These are phyloP conservation scores for Urtica urens DNA, from an alignment of 306 rosid species.

Conservation along the genomic window DNA sequence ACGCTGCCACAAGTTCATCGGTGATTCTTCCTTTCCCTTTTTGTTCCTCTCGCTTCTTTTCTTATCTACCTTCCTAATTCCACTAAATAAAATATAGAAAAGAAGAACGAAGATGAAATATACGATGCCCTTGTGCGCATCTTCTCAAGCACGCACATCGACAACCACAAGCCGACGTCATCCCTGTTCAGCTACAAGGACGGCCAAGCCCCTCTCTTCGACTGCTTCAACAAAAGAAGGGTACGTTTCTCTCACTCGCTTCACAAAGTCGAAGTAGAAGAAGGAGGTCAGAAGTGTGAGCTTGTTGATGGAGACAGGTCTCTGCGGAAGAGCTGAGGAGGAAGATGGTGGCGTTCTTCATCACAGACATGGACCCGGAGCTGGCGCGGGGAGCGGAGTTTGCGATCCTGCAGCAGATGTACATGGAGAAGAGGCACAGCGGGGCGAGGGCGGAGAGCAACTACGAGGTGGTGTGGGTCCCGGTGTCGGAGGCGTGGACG, in stretches of 20 bases:
- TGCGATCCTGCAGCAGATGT: conserved; percentile 33
- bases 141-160: conserved; percentile 27
- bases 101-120: conserved; percentile 31
- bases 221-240: conserved; percentile 43
- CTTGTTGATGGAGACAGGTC: conserved; percentile 20
- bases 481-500: conserved; percentile 26
- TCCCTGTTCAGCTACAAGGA: conserved; percentile 31
- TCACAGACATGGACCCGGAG: conserved; percentile 27
- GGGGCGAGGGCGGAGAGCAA: conserved; percentile 25
- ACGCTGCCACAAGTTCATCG: conserved; percentile 24
- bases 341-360: conserved; percentile 40
- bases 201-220: conserved; percentile 33
- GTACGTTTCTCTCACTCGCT: too few relatives aligned
- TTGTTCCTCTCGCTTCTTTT: too few relatives aligned
- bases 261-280: too few relatives aligned
- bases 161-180: conserved; percentile 34
- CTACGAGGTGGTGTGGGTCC: conserved; percentile 57
- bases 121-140: conserved; percentile 19
- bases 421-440: conserved; percentile 25
- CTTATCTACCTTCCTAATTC: not conserved
- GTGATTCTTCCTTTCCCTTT: conserved; percentile 7
- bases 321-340: conserved; percentile 29
- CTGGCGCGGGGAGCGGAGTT: conserved; percentile 19
- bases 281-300: too few relatives aligned
- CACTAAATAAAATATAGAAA: too few relatives aligned